phyloP scores from a whole-genome alignment of 345 rosid species.

The Hevea brasiliensis region DNA sequence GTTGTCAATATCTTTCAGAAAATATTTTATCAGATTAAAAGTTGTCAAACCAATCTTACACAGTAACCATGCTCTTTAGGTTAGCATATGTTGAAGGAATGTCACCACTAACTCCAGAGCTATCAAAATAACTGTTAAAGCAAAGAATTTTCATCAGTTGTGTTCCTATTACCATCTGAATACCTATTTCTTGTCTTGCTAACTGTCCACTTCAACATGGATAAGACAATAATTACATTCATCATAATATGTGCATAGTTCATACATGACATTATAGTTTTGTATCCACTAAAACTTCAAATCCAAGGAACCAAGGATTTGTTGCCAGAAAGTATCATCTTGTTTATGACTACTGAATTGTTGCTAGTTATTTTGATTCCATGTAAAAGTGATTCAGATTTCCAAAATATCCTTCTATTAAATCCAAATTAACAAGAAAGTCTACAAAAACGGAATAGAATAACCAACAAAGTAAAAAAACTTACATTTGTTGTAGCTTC shows the following conservation, averaged over 20 bases:
- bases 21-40: background rate
- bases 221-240: too few relatives aligned
- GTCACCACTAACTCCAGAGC: constrained; percentile 58
- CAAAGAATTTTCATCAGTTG: background rate
- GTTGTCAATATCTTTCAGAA: background rate
- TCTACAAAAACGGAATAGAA: background rate
- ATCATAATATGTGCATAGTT: too few relatives aligned
- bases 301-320: background rate
- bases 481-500: constrained; percentile 58
- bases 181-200: too few relatives aligned
- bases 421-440: background rate
- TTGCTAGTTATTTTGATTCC: background rate
- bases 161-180: too few relatives aligned
- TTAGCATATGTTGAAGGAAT: constrained; percentile 54
- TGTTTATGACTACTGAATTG: background rate
- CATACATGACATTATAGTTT: background rate
- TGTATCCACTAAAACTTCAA: background rate
- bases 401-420: background rate
- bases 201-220: too few relatives aligned
- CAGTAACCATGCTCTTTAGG: constrained; percentile 22
- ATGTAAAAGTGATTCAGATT: background rate
- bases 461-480: too few relatives aligned
- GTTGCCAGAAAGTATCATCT: background rate
- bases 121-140: constrained; percentile 46
- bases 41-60: constrained; percentile 36